phyloP scores from a whole-genome alignment of 2,329 filamentous ascomycete species.

The Aspergillus alliaceus region DNA sequence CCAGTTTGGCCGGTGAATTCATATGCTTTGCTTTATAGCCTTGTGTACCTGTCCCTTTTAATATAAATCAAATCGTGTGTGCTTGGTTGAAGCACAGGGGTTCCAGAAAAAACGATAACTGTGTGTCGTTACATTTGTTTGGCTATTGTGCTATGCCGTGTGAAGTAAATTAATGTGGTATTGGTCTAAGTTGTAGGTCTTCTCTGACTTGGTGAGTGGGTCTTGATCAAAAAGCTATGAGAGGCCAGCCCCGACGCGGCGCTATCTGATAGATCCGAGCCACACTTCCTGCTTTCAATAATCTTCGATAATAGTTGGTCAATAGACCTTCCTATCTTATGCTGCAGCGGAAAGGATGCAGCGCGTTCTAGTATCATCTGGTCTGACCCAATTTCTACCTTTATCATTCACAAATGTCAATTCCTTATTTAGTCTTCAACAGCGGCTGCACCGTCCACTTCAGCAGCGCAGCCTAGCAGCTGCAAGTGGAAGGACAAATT shows the following conservation, averaged over 20 bases:
- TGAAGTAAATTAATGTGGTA: not conserved
- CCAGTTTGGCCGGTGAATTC: slow-evolving; percentile 5
- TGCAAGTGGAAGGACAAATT: slow-evolving; percentile 23
- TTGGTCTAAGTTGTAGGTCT: not conserved
- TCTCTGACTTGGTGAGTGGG: not conserved
- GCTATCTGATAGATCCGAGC: not conserved
- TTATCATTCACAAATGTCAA: not conserved
- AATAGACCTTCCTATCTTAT: not conserved
- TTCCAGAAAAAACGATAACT: not conserved
- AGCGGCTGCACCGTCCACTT: not conserved
- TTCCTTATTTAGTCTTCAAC: not conserved
- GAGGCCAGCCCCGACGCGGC: too few relatives aligned
- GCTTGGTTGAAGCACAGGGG: not conserved
- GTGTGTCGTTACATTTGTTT: not conserved
- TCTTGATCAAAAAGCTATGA: too few relatives aligned
- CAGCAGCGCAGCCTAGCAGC: not conserved
- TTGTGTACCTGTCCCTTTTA: too few relatives aligned
- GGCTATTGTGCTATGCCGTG: not conserved
- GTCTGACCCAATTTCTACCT: not conserved
- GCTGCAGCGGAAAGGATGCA: not conserved
- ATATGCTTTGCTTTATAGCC: too few relatives aligned
- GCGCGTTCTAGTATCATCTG: not conserved
- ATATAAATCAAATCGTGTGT: not conserved
- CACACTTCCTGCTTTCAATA: not conserved
- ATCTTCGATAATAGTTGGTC: not conserved